Conservation (phyloP, 2,329 filamentous ascomycete genomes). For the Plectosphaerella plurivora region DNA sequence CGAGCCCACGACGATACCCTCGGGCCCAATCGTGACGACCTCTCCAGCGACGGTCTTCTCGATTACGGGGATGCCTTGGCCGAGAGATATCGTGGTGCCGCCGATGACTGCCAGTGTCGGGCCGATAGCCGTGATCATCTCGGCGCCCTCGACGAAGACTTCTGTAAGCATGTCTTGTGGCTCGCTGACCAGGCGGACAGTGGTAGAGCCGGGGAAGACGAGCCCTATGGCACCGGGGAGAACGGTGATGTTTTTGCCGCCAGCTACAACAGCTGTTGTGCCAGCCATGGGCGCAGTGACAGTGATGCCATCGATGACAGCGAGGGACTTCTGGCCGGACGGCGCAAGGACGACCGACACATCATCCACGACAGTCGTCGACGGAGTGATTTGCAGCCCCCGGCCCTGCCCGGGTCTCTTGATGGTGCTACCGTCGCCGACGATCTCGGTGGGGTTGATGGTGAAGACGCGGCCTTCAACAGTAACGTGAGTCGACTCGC, state of each 20-base stretch:
- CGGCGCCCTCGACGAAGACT: slow-evolving; percentile 42
- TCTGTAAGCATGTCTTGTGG: slow-evolving; percentile 30
- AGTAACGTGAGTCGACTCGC: slow-evolving; percentile 35
- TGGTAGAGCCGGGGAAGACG: no score
- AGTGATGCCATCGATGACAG: slow-evolving; percentile 35
- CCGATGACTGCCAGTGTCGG: slow-evolving; percentile 33
- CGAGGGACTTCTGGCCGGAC: slow-evolving; percentile 19
- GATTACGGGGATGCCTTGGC: slow-evolving; percentile 22
- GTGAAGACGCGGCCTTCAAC: slow-evolving; percentile 38
- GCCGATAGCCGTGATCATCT: slow-evolving; percentile 40
- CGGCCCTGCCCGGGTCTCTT: slow-evolving; percentile 30
- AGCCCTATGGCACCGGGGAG: no score
- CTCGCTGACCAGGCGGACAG: slow-evolving; percentile 16
- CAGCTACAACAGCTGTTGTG: slow-evolving; percentile 28
- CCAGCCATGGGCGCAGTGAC: slow-evolving; percentile 34
- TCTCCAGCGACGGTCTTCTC: slow-evolving; percentile 43
- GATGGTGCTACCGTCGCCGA: slow-evolving; percentile 40
- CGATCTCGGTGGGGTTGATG: slow-evolving; percentile 40
- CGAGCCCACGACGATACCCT: slow-evolving; percentile 34
- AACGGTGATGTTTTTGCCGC: slow-evolving; percentile 20
- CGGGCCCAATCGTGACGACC: slow-evolving; percentile 44
- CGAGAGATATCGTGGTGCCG: slow-evolving; percentile 42
- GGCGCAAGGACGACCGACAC: slow-evolving; percentile 37
- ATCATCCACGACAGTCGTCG: slow-evolving; percentile 30
- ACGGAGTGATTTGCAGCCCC: slow-evolving; percentile 15